phyloP scores from a whole-genome alignment of 2,329 filamentous ascomycete species.

The Ceratocystiopsis sp. region DNA sequence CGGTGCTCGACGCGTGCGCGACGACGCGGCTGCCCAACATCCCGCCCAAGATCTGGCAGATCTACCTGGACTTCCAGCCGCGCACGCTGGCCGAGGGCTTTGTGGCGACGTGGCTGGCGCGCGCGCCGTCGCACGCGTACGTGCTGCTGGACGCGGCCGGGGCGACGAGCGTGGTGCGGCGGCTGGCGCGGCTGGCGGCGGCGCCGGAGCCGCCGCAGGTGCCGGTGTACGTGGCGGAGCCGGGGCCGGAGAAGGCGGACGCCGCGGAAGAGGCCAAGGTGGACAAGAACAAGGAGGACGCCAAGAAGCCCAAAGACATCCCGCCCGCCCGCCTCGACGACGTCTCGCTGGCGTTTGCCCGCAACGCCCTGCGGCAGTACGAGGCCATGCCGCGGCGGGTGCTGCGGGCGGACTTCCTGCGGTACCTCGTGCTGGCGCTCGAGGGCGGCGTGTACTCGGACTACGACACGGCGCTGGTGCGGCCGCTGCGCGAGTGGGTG shows the following conservation, averaged over 20 bases:
- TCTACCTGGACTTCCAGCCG: conserved; percentile 9
- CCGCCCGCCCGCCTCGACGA: too few relatives aligned
- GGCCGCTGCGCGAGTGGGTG: conserved; percentile 22
- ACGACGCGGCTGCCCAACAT: conserved; percentile 8
- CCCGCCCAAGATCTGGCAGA: conserved; percentile 13
- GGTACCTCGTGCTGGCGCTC: conserved; percentile 14
- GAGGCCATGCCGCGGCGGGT: conserved; percentile 8
- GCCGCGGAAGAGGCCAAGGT: too few relatives aligned
- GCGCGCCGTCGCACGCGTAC: conserved; percentile 10
- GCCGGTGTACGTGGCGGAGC: conserved; percentile 3
- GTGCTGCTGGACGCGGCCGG: conserved; percentile 10
- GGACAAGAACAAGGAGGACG: too few relatives aligned
- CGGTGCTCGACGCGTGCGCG: neutral
- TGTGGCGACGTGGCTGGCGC: conserved; percentile 8
- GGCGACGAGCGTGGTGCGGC: conserved; percentile 6
- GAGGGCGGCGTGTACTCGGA: conserved; percentile 35
- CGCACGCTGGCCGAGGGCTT: conserved; percentile 1
- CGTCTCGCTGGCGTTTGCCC: conserved; percentile 1
- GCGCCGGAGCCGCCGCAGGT: neutral
- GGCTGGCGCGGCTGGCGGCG: conserved; percentile 1
- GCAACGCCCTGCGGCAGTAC: conserved; percentile 7
- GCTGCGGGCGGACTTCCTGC: conserved; percentile 12
- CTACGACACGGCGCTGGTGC: conserved; percentile 36
- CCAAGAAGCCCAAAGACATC: too few relatives aligned
- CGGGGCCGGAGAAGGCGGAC: too few relatives aligned